Conservation (phyloP, 2,329 filamentous ascomycete genomes). For the Leptographium procerum region DNA sequence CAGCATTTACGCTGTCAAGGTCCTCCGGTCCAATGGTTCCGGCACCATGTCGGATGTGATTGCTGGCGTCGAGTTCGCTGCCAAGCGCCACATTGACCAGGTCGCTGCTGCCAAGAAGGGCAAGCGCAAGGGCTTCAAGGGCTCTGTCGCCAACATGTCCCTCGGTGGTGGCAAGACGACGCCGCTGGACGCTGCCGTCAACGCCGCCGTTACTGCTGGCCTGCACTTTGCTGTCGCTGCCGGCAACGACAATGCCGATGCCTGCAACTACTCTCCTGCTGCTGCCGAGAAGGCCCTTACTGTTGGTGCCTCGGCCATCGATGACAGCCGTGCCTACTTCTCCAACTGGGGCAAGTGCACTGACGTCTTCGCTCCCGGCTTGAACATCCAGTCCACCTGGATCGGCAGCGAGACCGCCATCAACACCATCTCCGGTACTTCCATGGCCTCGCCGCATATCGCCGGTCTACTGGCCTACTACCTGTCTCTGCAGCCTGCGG, state of each 20-base stretch:
- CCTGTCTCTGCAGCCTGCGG: slow-evolving; percentile 84
- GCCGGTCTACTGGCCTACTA: slow-evolving; percentile 95
- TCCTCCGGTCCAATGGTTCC: slow-evolving; percentile 91
- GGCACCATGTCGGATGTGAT: slow-evolving; percentile 98
- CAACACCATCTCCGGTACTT: slow-evolving; percentile 99
- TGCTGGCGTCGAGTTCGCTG: slow-evolving; percentile 94
- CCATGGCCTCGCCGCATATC: slow-evolving; percentile 97
- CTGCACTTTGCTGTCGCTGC: slow-evolving; percentile 97
- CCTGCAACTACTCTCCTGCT: slow-evolving; percentile 98
- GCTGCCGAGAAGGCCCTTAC: slow-evolving; percentile 86
- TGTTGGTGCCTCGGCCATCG: slow-evolving; percentile 85
- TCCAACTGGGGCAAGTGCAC: slow-evolving; percentile 99
- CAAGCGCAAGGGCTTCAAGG: slow-evolving; percentile 96
- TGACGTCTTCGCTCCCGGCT: slow-evolving; percentile 95
- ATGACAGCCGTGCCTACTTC: slow-evolving; percentile 97
- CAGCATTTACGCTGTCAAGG: slow-evolving; percentile 93
- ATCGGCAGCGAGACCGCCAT: slow-evolving; percentile 90
- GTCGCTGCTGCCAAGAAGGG: slow-evolving; percentile 70
- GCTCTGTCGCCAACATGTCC: slow-evolving; percentile 98
- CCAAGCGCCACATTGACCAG: slow-evolving; percentile 64
- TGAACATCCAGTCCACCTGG: slow-evolving; percentile 97
- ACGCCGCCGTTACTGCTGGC: slow-evolving; percentile 82
- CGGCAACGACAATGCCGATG: slow-evolving; percentile 97
- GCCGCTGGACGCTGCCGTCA: slow-evolving; percentile 82
- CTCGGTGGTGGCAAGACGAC: slow-evolving; percentile 94